phyloP scores from a whole-genome alignment of 805 yeast genomes.

The Komagataella pseudopastoris region DNA sequence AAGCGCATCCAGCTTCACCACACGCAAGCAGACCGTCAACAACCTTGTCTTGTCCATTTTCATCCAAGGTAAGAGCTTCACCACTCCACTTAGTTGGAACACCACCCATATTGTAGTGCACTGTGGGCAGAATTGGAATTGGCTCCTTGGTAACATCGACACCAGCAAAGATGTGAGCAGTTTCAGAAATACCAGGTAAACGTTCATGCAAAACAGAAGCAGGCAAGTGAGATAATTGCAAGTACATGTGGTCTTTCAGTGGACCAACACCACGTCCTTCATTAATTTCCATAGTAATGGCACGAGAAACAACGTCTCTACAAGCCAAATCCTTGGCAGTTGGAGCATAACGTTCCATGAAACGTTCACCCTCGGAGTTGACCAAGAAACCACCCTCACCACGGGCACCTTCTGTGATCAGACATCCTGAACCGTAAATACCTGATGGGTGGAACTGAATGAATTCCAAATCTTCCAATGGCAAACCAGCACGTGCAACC shows the following conservation, averaged over 20 bases:
- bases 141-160: conserved; percentile 99
- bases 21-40: conserved; percentile 93
- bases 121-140: conserved; percentile 95
- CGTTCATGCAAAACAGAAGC: conserved; percentile 86
- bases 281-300: conserved; percentile 96
- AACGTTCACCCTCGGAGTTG: conserved; percentile 96
- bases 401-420: conserved; percentile 98
- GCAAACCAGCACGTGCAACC: conserved; percentile 98
- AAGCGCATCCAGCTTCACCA: conserved; percentile 99
- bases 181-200: conserved; percentile 97
- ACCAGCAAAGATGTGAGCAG: conserved; percentile 97
- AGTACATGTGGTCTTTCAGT: conserved; percentile 84
- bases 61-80: conserved; percentile 78
- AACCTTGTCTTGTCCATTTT: conserved; percentile 76
- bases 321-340: conserved; percentile 97
- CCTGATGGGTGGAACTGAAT: conserved; percentile 99
- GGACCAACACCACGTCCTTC: conserved; percentile 99
- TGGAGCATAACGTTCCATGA: conserved; percentile 99
- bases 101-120: conserved; percentile 99
- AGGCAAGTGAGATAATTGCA: conserved; percentile 91
- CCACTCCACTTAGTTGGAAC: conserved; percentile 97
- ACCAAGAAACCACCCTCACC: conserved; percentile 99
- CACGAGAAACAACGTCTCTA: conserved; percentile 96
- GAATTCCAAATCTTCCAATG: conserved; percentile 93
- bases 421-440: conserved; percentile 97